phyloP scores from a whole-genome alignment of 768 basidiomycete species.

The Suillus luteus region DNA sequence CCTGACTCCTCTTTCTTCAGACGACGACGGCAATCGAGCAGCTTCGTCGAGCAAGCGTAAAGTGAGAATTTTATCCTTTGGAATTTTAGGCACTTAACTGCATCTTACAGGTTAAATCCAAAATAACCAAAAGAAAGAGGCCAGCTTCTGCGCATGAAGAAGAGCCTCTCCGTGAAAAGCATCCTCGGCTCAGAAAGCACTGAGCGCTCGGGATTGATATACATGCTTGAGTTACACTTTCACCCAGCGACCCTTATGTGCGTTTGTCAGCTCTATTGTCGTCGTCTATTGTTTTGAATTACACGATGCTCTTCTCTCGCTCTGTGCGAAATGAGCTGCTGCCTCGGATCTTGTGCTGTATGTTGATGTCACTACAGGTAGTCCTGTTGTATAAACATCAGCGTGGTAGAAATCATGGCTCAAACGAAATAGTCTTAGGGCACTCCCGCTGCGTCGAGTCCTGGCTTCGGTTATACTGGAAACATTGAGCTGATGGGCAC shows the following conservation, averaged over 20 bases:
- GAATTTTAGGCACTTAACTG: background rate
- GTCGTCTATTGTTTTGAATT: background rate
- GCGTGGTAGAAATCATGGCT: background rate
- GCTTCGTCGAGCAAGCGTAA: constrained; percentile 3
- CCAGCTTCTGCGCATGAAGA: background rate
- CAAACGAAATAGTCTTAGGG: too few species aligned
- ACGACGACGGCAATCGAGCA: background rate
- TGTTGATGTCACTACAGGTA: too few species aligned
- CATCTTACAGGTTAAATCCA: background rate
- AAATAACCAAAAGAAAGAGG: background rate
- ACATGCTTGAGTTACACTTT: background rate
- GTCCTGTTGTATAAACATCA: background rate
- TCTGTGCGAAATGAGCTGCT: background rate
- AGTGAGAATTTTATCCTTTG: background rate
- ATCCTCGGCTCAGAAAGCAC: background rate
- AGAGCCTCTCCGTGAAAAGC: constrained; percentile 1
- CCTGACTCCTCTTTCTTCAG: constrained; percentile 5
- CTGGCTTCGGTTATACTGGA: background rate
- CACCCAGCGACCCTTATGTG: background rate
- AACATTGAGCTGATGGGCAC: background rate
- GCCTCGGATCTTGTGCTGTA: background rate
- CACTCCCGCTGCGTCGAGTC: background rate
- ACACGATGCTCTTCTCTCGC: background rate
- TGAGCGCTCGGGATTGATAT: background rate
- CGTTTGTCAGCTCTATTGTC: background rate